These are phyloP conservation scores for Hordeum pubiflorum DNA, from an alignment of 202 grass and related monocot genomes.

Conservation along the genomic window DNA sequence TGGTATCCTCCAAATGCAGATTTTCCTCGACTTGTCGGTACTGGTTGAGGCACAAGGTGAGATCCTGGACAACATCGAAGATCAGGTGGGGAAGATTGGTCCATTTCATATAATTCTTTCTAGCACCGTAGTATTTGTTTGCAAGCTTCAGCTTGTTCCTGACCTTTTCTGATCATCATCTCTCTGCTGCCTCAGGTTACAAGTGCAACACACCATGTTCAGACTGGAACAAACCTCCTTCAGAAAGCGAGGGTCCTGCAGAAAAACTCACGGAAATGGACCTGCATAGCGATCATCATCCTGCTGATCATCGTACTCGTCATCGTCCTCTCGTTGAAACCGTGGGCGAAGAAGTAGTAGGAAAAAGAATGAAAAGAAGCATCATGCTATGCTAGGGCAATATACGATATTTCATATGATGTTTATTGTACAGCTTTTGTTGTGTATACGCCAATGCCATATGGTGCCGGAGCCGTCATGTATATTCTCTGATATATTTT, in stretches of 20 bases:
- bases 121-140: neutral
- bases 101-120: neutral
- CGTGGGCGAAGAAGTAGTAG: constrained; percentile 43
- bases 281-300: constrained; percentile 58
- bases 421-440: neutral
- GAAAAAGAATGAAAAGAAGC: neutral
- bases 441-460: constrained; percentile 5
- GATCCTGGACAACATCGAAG: constrained; percentile 67
- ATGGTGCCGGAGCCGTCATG: neutral
- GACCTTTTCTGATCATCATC: neutral
- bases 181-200: constrained; percentile 38
- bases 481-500: neutral
- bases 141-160: neutral
- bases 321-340: constrained; percentile 43
- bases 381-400: neutral
- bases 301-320: constrained; percentile 42
- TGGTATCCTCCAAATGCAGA: constrained; percentile 22
- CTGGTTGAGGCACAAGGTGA: constrained; percentile 72
- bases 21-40: constrained; percentile 77
- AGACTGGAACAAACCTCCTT: constrained; percentile 35
- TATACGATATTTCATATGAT: neutral
- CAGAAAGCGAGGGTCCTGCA: constrained; percentile 44
- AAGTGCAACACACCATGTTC: constrained; percentile 43
- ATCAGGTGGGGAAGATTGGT: constrained; percentile 35
- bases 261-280: constrained; percentile 69